These are phyloP conservation scores for Davidsoniella virescens DNA, from an alignment of 2,329 filamentous ascomycete genomes.

Conservation along the genomic window DNA sequence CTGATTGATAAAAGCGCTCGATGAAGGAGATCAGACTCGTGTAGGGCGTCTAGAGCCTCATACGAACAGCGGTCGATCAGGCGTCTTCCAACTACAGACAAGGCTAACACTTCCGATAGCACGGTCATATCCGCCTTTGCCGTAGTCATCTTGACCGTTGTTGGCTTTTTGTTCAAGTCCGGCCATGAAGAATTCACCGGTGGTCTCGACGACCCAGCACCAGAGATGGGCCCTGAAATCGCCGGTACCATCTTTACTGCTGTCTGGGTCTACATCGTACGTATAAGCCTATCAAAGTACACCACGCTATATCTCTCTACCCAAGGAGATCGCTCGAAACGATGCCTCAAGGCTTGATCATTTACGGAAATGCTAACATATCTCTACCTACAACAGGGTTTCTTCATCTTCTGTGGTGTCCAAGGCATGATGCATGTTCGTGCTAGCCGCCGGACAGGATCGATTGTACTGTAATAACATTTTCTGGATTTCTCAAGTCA, in stretches of 20 bases:
- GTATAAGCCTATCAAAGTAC: slow-evolving; percentile 21
- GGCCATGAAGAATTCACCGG: slow-evolving; percentile 77
- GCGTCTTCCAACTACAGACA: not conserved
- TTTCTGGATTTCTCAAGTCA: not conserved
- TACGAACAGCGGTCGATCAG: not conserved
- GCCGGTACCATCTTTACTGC: slow-evolving; percentile 75
- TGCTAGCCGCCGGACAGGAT: slow-evolving; percentile 58
- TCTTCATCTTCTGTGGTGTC: slow-evolving; percentile 80
- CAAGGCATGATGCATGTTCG: slow-evolving; percentile 77
- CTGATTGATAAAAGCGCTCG: not conserved
- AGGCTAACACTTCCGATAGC: slow-evolving; percentile 31
- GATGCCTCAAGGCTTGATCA: not conserved
- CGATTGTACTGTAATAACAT: slow-evolving; percentile 50
- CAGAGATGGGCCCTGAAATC: slow-evolving; percentile 58
- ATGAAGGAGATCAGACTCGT: not conserved
- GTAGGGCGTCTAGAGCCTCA: no score
- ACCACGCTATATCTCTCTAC: not conserved
- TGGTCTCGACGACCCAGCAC: slow-evolving; percentile 49
- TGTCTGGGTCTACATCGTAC: slow-evolving; percentile 75
- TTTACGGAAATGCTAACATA: not conserved
- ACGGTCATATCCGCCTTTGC: slow-evolving; percentile 52
- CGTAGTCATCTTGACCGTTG: slow-evolving; percentile 45
- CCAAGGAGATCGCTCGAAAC: not conserved
- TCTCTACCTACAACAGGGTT: slow-evolving; percentile 38
- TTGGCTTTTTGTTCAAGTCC: slow-evolving; percentile 57